Evolutionary conservation across 2,329 filamentous ascomycete genomes (phyloP), one percentile per base, ranked within the genome.

Genomic region (Calonectria pteridis): DNA sequence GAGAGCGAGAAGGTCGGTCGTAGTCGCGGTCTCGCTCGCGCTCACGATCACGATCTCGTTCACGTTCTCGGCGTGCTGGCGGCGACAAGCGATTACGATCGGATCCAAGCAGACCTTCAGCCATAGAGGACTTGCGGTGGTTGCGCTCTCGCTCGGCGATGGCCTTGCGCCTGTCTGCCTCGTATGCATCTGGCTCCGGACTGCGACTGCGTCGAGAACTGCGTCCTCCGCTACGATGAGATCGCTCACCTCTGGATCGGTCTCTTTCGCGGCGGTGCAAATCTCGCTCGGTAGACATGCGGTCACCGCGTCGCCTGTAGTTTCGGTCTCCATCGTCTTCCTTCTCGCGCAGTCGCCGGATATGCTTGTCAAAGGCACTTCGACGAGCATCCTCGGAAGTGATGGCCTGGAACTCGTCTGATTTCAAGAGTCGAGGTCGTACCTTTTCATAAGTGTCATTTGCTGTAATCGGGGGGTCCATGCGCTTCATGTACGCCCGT

Each of bases 71-170:
- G 40, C 84, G 77, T 79, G 84, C 79, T 81, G 87, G 79, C 78
- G 86, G 80, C 77, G 88, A 83, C 69, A 86, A 71, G 75, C 87
- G 83, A 76, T 86, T 87, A 75, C 88, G 88, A 75, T 91, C 90
- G 53, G 80, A 82, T 67, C 89, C 89, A 68, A 93, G 83, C 26
- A 92, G 84, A 77, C 87, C 91, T 79, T 93, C 91, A 77, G 93
- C 94, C 86, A 92, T 92, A 82, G 90, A 92, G 55, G 91, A 89
- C 86, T 97, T 97, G 84, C 95, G 93, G 85, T 98, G 97, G 80
- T 97, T 96, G 77, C 96, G 94, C 86, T 98, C 97, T 62, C 97
- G 93, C 82, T 98, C 96, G 72, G 96, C 95, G 82, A 97, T 96
- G 53, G 96, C 96, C 84, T 96, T 97, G 81, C 95, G 94, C 77